Conservation (phyloP, 208 protist species). For the Leishmania mexicana region DNA sequence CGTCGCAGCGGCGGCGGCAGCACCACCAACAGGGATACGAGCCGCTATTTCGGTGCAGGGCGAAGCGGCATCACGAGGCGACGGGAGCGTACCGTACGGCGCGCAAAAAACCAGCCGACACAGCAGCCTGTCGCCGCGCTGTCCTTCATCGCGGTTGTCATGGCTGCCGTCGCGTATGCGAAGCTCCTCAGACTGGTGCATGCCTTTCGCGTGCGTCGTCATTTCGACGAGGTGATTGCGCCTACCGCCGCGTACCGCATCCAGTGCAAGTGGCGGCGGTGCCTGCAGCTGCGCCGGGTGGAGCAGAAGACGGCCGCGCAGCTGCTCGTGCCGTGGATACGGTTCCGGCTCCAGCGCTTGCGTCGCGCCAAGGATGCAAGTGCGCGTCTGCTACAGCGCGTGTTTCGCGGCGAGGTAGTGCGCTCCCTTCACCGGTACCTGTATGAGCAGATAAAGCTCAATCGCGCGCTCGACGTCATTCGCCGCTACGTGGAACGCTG, state of each 20-base stretch:
- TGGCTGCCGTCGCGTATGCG: conserved; percentile 33
- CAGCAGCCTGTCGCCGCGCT: conserved; percentile 9
- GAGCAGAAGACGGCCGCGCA: conserved; percentile 25
- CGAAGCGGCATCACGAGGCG: conserved; percentile 12
- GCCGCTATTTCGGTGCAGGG: conserved; percentile 11
- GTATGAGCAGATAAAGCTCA: conserved; percentile 57
- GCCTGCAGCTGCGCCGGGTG: conserved; percentile 47
- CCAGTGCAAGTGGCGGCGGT: conserved; percentile 66
- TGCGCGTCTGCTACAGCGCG: conserved; percentile 68
- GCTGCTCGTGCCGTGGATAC: conserved; percentile 62
- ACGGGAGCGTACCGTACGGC: conserved; percentile 12
- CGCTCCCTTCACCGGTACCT: conserved; percentile 62
- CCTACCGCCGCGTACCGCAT: conserved; percentile 66
- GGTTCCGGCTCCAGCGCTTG: conserved; percentile 38
- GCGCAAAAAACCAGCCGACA: conserved; percentile 1
- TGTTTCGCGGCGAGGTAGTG: conserved; percentile 58
- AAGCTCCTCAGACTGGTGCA: conserved; percentile 36
- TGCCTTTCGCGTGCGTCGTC: conserved; percentile 29
- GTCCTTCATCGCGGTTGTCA: conserved; percentile 14
- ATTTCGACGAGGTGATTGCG: conserved; percentile 39
- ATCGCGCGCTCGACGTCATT: conserved; percentile 44
- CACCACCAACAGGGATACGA: background rate
- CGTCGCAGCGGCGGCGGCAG: conserved; percentile 6
- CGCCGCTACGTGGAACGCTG: conserved; percentile 41
- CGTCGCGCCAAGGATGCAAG: conserved; percentile 43